Evolutionary conservation across 768 basidiomycete species (phyloP), one percentile per base, ranked within the genome.

Genomic region (Leccinum imitatum): DNA sequence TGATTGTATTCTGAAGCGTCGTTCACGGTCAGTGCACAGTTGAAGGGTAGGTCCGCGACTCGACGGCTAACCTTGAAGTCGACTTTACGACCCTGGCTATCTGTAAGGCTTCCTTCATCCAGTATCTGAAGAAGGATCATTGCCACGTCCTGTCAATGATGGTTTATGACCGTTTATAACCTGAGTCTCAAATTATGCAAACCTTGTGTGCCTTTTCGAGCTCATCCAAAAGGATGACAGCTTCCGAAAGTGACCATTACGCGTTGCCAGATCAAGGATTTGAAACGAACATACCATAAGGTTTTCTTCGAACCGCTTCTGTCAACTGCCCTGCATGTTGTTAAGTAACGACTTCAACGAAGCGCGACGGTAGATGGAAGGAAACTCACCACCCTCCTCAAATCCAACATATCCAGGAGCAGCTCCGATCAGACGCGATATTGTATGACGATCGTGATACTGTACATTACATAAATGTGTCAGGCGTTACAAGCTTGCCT

Each of bases 101-200:
- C 94, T 0, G 94, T 95, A 61, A 95, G 80, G 53, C 78, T 85
- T 8, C 94, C 94, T 72, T 97, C 94, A 63, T 97, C 93, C 13
- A 97, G 81, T 50, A 97, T 90, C 71, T 96, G 94, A 3, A 96
- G 80, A 19, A 96, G 78, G 61, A 95, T 91, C 86, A 95, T 90
- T 1, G 91, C 82, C 25, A 97, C 92, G 67, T 95, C 93, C 84
- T 85, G 50, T 27, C 54, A 15, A 53, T 58, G 13, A n/a, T 27
- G 35, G 37, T 53, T 19, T 27, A 30, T 27, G 27, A 25, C 25
- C 41, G 7, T 14, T 0, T 6, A 56, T 25, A 30, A 4, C 15
- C 25, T 37, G 21, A 41, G 19, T 6, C 1, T 6, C 41, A 25
- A 37, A 23, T 37, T 25, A 44, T 25, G 9, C 67, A 30, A 63